These are phyloP conservation scores for Coprinopsis sp. DNA, from an alignment of 768 basidiomycete species.

Conservation along the genomic window DNA sequence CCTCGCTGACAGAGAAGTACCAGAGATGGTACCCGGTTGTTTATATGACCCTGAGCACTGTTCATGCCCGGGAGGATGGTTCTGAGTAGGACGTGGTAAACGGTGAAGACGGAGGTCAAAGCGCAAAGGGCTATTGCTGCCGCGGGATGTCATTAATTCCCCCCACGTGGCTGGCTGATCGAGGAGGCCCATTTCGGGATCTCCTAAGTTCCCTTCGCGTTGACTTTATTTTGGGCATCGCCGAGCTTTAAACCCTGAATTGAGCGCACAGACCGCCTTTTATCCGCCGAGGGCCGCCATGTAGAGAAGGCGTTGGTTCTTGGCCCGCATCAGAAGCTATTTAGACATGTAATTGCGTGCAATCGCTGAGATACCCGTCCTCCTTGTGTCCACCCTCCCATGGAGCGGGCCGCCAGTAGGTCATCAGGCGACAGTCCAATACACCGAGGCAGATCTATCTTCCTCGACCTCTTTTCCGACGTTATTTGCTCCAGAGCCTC, in stretches of 20 bases:
- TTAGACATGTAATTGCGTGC: not conserved
- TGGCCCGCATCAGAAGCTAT: not conserved
- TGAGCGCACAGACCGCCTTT: not conserved
- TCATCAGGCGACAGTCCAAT: not conserved
- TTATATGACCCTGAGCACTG: slow-evolving; percentile 10
- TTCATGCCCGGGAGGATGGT: slow-evolving; percentile 14
- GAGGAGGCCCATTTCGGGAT: slow-evolving; percentile 1
- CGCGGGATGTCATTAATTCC: not conserved
- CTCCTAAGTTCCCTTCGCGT: not conserved
- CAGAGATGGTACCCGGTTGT: slow-evolving; percentile 53
- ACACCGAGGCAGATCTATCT: slow-evolving; percentile 14
- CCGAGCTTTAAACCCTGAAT: slow-evolving; percentile 8
- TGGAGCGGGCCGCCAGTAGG: not conserved
- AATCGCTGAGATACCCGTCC: not conserved
- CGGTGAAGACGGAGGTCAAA: not conserved
- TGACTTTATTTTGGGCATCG: slow-evolving; percentile 4
- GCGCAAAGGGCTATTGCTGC: not conserved
- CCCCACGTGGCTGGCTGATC: slow-evolving; percentile 8
- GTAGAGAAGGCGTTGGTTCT: not conserved
- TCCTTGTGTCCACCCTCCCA: not conserved
- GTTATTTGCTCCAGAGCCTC: slow-evolving; percentile 9
- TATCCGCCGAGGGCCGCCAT: no score
- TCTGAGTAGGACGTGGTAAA: slow-evolving; percentile 1
- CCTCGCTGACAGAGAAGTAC: slow-evolving; percentile 71
- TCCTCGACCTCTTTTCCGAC: slow-evolving; percentile 20